Evolutionary conservation across 371 early-diverging fungal genomes (phyloP).

Genomic region (Lichtheimia ramosa): DNA sequence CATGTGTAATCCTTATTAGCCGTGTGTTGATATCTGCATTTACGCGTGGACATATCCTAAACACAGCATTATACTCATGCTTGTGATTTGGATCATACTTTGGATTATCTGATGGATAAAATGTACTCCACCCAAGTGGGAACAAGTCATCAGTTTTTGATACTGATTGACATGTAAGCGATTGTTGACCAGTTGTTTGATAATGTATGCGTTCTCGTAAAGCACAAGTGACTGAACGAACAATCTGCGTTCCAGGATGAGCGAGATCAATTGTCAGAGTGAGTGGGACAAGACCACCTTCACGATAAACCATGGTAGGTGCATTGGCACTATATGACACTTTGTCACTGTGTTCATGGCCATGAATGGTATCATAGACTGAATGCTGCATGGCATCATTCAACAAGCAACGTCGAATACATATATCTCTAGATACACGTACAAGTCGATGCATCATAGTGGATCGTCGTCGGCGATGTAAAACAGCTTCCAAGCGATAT

Average conservation of each 20-base stretch:
- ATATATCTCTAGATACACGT: conserved; percentile 26
- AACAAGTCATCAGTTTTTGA: conserved; percentile 18
- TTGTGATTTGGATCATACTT: conserved; percentile 15
- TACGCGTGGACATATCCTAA: conserved; percentile 29
- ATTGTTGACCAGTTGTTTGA: conserved; percentile 29
- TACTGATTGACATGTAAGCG: conserved; percentile 7
- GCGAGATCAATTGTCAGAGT: conserved; percentile 30
- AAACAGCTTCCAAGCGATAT: conserved; percentile 32
- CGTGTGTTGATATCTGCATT: conserved; percentile 22
- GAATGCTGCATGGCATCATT: conserved; percentile 22
- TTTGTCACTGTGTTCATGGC: conserved; percentile 30
- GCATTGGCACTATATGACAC: conserved; percentile 37
- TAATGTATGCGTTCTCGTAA: conserved; percentile 42
- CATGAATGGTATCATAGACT: conserved; percentile 26
- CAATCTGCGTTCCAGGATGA: conserved; percentile 23
- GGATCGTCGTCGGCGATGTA: conserved; percentile 22
- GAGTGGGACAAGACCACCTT: conserved; percentile 45
- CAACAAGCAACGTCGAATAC: conserved; percentile 40
- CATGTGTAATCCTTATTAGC: conserved; percentile 20
- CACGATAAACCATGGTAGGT: conserved; percentile 42
- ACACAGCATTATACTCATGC: conserved; percentile 26
- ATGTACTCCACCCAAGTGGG: conserved; percentile 29
- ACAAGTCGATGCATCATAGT: conserved; percentile 35
- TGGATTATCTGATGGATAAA: conserved; percentile 14
- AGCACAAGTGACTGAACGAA: conserved; percentile 44